phyloP scores from a whole-genome alignment of 1,284 basidiomycete genomes.

The Erythrobasidium hasegawianum region DNA sequence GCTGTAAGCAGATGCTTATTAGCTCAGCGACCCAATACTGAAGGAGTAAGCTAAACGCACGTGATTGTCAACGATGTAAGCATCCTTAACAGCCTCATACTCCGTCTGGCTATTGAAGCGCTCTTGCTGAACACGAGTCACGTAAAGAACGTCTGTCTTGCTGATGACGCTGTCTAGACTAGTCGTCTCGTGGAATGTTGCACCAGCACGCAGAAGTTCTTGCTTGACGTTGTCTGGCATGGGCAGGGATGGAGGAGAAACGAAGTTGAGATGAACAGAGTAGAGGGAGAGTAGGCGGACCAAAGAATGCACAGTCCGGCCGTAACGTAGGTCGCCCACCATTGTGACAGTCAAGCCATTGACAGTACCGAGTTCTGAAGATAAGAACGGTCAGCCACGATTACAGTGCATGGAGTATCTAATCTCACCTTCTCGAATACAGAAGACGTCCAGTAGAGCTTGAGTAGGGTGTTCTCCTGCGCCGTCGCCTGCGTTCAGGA shows the following conservation, averaged over 20 bases:
- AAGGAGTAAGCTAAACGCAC: slow-evolving; percentile 50
- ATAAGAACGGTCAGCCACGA: too few species aligned
- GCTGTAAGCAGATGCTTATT: slow-evolving; percentile 6
- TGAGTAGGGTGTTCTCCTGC: slow-evolving; percentile 94
- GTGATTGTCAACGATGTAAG: slow-evolving; percentile 90
- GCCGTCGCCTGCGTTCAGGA: slow-evolving; percentile 96
- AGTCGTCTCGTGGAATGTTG: slow-evolving; percentile 73
- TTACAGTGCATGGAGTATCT: too few species aligned
- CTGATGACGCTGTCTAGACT: slow-evolving; percentile 83
- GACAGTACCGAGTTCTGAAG: slow-evolving; percentile 83
- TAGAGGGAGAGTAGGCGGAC: slow-evolving; percentile 85
- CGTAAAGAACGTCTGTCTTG: slow-evolving; percentile 95
- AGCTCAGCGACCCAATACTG: neutral
- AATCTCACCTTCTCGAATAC: slow-evolving; percentile 63
- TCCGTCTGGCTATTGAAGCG: slow-evolving; percentile 77
- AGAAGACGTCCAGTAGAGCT: slow-evolving; percentile 91
- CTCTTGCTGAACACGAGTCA: slow-evolving; percentile 94
- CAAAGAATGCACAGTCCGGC: slow-evolving; percentile 93
- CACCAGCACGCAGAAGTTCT: slow-evolving; percentile 76
- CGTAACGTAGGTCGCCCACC: slow-evolving; percentile 97
- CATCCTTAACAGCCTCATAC: slow-evolving; percentile 87
- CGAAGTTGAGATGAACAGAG: slow-evolving; percentile 87
- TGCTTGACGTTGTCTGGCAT: slow-evolving; percentile 87
- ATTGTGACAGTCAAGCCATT: slow-evolving; percentile 90
- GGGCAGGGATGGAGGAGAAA: slow-evolving; percentile 80